These are phyloP conservation scores for Aspergillus diversus DNA, from an alignment of 495 filamentous ascomycete genomes.

Conservation along the genomic window DNA sequence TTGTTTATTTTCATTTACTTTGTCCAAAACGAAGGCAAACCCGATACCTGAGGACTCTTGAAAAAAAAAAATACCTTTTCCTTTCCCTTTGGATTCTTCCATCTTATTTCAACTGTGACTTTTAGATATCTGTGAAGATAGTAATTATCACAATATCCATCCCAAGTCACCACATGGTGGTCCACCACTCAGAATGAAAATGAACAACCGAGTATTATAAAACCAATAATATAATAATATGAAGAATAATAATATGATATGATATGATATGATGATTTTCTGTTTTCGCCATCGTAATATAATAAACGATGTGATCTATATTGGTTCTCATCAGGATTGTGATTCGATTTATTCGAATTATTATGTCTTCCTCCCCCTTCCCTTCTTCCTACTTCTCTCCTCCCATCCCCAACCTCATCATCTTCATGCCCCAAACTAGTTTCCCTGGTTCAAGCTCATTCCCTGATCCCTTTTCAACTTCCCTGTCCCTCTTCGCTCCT, in stretches of 20 bases:
- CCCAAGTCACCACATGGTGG: not conserved
- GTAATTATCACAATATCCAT: too few relatives aligned
- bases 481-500: not conserved
- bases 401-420: not conserved
- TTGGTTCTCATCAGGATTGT: not conserved
- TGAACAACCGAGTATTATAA: not conserved
- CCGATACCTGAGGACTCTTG: not conserved
- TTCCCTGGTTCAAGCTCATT: not conserved
- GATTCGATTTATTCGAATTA: not conserved
- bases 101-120: too few relatives aligned
- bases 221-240: not conserved
- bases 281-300: not conserved
- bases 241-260: not conserved
- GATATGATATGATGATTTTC: not conserved
- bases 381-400: not conserved
- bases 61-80: not conserved
- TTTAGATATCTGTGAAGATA: too few relatives aligned
- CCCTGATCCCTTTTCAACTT: not conserved
- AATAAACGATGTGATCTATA: conserved; percentile 5
- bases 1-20: too few relatives aligned
- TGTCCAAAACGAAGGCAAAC: too few relatives aligned
- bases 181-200: not conserved
- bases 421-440: not conserved
- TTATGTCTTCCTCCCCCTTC: not conserved
- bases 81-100: too few relatives aligned